phyloP scores from a whole-genome alignment of 192 early-diverging fungal genomes.

The Borealophlyctis nickersoniae region DNA sequence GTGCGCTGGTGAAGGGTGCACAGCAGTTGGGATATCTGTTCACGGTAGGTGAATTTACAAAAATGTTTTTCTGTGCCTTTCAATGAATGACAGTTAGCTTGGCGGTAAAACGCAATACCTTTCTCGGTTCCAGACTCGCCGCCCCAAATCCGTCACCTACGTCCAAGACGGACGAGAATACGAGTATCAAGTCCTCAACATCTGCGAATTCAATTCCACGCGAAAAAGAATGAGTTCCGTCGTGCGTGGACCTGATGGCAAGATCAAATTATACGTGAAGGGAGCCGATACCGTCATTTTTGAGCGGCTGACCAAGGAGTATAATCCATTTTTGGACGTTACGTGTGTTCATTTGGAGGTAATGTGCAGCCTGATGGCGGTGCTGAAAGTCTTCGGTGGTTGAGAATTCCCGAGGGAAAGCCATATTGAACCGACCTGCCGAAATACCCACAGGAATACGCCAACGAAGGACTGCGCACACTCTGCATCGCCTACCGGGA shows the following conservation, averaged over 20 bases:
- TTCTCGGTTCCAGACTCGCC: conserved; percentile 47
- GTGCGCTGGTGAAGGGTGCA: conserved; percentile 78
- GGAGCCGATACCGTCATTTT: conserved; percentile 98
- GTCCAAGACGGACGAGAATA: conserved; percentile 39
- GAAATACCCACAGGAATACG: conserved; percentile 76
- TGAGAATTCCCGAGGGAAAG: conserved; percentile 2
- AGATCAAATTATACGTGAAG: conserved; percentile 88
- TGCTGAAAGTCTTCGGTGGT: neutral
- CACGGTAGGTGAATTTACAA: conserved; percentile 29
- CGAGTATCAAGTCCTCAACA: conserved; percentile 90
- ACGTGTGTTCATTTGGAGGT: conserved; percentile 69
- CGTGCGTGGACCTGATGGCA: conserved; percentile 80
- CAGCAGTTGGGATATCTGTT: conserved; percentile 54
- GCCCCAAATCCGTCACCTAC: conserved; percentile 50
- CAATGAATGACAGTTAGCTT: too few species aligned
- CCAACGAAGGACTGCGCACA: conserved; percentile 92
- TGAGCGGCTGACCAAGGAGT: conserved; percentile 72
- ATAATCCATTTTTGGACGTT: conserved; percentile 73
- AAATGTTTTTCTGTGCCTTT: too few species aligned
- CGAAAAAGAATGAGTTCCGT: conserved; percentile 97
- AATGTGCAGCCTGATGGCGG: too few species aligned
- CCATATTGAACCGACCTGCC: neutral
- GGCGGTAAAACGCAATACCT: too few species aligned
- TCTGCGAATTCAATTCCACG: conserved; percentile 99
- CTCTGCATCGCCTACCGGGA: conserved; percentile 95